phyloP scores from a whole-genome alignment of 164 flowering plant species.

The Tetrastigma voinierianum region DNA sequence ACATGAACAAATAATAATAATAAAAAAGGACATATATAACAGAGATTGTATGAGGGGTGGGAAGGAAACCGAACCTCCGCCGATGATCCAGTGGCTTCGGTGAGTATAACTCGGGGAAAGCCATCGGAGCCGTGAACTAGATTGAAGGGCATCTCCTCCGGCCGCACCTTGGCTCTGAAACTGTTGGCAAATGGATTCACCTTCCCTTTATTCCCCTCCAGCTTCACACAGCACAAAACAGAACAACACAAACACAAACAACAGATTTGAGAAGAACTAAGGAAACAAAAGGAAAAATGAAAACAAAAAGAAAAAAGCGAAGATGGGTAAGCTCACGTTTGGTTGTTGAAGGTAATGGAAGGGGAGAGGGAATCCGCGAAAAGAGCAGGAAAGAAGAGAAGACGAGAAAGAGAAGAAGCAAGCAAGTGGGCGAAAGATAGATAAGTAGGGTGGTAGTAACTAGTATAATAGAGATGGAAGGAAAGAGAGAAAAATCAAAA shows the following conservation, averaged over 20 bases:
- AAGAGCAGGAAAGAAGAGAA: not conserved
- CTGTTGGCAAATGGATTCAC: conserved; percentile 26
- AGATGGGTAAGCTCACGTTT: conserved; percentile 24
- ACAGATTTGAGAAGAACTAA: not conserved
- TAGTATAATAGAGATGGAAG: not conserved
- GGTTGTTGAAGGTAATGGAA: not conserved
- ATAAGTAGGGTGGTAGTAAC: not conserved
- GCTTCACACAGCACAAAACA: conserved; percentile 13
- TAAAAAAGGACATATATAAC: not conserved
- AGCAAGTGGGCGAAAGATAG: conserved; percentile 11
- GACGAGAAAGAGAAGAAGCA: conserved; percentile 13
- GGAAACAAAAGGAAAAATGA: not conserved
- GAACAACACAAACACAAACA: not conserved
- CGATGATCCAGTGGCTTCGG: conserved; percentile 74
- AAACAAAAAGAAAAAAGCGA: not conserved
- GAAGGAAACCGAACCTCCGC: conserved; percentile 62
- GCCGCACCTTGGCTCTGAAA: conserved; percentile 18
- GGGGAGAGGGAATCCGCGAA: too few species aligned
- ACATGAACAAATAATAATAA: not conserved
- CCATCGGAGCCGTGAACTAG: conserved; percentile 42
- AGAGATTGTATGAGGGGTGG: not conserved
- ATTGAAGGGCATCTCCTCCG: conserved; percentile 41
- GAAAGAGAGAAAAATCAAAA: not conserved
- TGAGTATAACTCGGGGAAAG: conserved; percentile 46
- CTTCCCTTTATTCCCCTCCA: conserved; percentile 33